Evolutionary conservation across 2,329 filamentous ascomycete species (phyloP).

Genomic region (Fusarium nurragi): DNA sequence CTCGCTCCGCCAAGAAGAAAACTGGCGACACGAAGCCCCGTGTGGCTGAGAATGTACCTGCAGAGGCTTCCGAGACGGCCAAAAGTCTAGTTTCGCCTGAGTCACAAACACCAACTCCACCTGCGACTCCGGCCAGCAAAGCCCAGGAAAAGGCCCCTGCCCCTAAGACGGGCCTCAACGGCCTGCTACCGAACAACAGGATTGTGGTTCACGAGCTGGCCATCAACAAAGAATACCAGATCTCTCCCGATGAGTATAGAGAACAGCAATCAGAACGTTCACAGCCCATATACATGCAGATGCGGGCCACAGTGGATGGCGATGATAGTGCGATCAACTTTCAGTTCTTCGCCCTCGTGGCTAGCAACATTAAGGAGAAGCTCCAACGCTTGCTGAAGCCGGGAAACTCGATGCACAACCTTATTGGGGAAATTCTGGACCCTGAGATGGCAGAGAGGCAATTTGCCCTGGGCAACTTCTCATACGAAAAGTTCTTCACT

Average conservation of each 20-base stretch:
- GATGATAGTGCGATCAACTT: slow-evolving; percentile 72
- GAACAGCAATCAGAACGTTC: slow-evolving; percentile 63
- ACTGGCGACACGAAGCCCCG: slow-evolving; percentile 76
- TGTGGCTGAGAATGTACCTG: slow-evolving; percentile 61
- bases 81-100: slow-evolving; percentile 53
- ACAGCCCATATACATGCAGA: slow-evolving; percentile 63
- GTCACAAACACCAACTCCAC: slow-evolving; percentile 63
- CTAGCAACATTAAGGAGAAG: slow-evolving; percentile 75
- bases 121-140: slow-evolving; percentile 59
- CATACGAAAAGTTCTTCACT: slow-evolving; percentile 81
- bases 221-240: slow-evolving; percentile 80
- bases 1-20: slow-evolving; percentile 71
- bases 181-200: slow-evolving; percentile 75
- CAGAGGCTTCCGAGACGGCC: slow-evolving; percentile 51
- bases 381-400: slow-evolving; percentile 76
- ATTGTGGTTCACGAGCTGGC: slow-evolving; percentile 81
- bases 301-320: slow-evolving; percentile 71
- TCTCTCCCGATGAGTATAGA: slow-evolving; percentile 69
- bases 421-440: slow-evolving; percentile 80
- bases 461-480: slow-evolving; percentile 77
- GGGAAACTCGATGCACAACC: slow-evolving; percentile 76
- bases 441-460: slow-evolving; percentile 75
- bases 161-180: slow-evolving; percentile 56
- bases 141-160: slow-evolving; percentile 51
- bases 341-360: slow-evolving; percentile 74